Base-by-base conservation (phyloP, 78 protist species). In the Dictyostelium intermedium region DNA sequence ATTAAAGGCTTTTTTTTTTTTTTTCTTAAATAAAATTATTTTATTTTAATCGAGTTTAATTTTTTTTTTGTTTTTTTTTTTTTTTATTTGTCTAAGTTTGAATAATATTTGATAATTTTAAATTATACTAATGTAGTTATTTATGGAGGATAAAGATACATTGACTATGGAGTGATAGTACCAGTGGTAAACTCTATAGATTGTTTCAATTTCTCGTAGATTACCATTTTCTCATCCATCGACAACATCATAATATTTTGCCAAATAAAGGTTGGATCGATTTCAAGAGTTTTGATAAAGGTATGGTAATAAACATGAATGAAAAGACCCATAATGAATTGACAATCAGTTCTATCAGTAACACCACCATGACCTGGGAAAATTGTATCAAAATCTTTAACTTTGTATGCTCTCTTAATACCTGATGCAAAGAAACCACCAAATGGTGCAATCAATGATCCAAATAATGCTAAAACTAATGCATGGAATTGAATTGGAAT, bases 351-450 rank as follows among this genome's bases (percentile, higher is more conserved):
- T 25, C 99, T 87, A 91, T 98, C 99, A 2, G 98, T 97, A 30
- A 98, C 89, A 66, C 99, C 99, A 61, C 99, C 99, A 84, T 98
- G 99, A 18, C 99, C 99, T 23, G 99, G 99, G 85, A 98, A 96
- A 27, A 92, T 61, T 14, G 94, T 97, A 39, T 92, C 98, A 73
- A 98, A 98, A 83, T 98, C 99, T 63, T 98, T 98, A 89, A 98
- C 87, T 78, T 95, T 92, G 96, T 97, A 98, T 6, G 99, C 99
- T 41, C 99, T 95, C 93, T 98, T 98, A 69, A 98, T 79, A 23
- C 99, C 99, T 27, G 92, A 63, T 23, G 99, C 99, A 80, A 98
- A 98, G 98, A 98, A 98, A 34, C 99, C 99, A 61, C 99, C 99
- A 83, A 98, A 98, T 39, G 99, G 99, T 3, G 99, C 99, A 56